Percentiles rank a stretch among this genome's conserved stretches.
Conservation (phyloP, 352 stramenopile genomes). For the Globisporangium camurandrum region DNA sequence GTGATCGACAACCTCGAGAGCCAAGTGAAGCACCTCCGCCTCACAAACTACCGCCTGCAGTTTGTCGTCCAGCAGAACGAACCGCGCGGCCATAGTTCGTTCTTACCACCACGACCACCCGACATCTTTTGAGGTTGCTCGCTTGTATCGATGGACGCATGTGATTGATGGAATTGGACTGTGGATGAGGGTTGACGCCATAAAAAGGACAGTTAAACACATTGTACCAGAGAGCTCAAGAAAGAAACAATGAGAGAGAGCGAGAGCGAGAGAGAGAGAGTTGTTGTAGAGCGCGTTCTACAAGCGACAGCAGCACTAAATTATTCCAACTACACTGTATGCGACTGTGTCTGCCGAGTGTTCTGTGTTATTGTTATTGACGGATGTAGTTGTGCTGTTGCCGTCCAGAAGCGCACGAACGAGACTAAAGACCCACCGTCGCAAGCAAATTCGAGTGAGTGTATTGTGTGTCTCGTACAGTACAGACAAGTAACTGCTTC, state of each 20-base stretch:
- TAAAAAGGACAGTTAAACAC: background rate
- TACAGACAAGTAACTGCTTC: no score
- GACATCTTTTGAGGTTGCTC: constrained; percentile 53
- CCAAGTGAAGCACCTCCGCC: constrained; percentile 61
- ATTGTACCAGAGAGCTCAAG: background rate
- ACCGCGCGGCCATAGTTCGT: constrained; percentile 24
- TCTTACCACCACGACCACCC: constrained; percentile 51
- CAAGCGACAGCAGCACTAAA: no score
- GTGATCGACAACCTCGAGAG: constrained; percentile 59
- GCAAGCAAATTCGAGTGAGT: no score
- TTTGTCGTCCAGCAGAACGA: constrained; percentile 70
- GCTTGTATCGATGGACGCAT: background rate
- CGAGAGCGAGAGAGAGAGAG: background rate
- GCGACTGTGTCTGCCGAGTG: no score
- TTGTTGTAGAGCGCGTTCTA: background rate
- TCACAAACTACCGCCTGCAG: constrained; percentile 65
- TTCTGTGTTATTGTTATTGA: no score
- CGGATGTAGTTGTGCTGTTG: no score
- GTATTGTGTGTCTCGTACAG: no score
- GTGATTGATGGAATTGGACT: no score
- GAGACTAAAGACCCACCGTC: no score
- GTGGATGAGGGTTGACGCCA: background rate
- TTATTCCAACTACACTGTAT: no score
- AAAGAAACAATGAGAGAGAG: background rate
- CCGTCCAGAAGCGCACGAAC: no score